A percentile compares a stretch with the other conserved stretches of the same genome.
Evolutionary conservation across 345 rosid species (phyloP).

Genomic region (Eutrema japonicum): DNA sequence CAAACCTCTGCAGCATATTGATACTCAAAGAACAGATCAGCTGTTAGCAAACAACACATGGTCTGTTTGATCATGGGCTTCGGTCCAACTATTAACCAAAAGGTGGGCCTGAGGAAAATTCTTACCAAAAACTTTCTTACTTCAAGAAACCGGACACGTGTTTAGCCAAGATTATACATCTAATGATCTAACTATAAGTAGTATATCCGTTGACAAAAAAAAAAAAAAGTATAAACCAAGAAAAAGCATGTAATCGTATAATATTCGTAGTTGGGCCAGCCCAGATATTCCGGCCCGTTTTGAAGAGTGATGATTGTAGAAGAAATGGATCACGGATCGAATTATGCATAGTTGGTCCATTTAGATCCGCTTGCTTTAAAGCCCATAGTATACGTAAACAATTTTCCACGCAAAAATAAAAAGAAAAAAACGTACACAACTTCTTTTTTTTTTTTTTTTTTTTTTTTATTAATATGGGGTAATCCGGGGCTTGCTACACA

Average conservation of each 20-base stretch:
- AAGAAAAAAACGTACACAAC: neutral
- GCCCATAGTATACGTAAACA: neutral
- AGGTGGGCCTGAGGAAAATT: neutral
- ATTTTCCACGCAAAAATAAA: neutral
- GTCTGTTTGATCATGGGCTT: neutral
- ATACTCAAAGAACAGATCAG: neutral
- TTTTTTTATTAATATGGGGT: too few species aligned
- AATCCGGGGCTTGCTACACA: too few species aligned
- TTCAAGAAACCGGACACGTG: neutral
- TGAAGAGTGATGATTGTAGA: neutral
- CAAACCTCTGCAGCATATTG: neutral
- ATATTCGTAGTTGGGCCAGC: neutral
- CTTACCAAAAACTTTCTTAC: neutral
- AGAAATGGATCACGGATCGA: neutral
- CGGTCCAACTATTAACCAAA: neutral
- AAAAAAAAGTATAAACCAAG: too few species aligned
- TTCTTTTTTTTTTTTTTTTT: too few species aligned
- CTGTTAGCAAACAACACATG: neutral
- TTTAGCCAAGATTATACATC: neutral
- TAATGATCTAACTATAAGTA: neutral
- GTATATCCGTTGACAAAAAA: too few species aligned
- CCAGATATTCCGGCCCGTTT: conserved; percentile 4
- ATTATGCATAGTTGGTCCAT: neutral
- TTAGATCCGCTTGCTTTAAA: neutral
- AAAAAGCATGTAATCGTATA: neutral